Evolutionary conservation across 371 early-diverging fungal genomes (phyloP), one percentile per base, ranked within the genome.

Genomic region (Mortierella sp.): DNA sequence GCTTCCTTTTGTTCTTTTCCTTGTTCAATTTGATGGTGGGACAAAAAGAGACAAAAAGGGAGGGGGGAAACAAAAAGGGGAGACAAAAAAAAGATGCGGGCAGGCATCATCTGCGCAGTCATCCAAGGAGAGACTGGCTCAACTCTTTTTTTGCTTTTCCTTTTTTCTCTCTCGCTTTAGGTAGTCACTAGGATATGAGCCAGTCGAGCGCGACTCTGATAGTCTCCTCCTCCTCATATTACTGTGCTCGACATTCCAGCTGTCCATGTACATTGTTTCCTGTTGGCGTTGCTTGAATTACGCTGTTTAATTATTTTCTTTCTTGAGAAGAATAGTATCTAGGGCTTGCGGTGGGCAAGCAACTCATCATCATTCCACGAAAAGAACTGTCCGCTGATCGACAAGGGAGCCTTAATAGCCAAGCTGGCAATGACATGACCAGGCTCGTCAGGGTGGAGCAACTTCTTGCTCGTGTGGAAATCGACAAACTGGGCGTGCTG

Each of bases 351-450:
- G 26, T 81, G 55, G 1, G 73, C 65, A n/a, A 42, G 68, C 65
- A 89, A 68, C 55, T 75, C 65, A 21, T 80, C 78, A 19, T 77
- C 81, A 70, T 89, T 52, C 80, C 81, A 88, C 11, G 84, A 80
- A 65, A 76, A 83, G 75, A 82, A 89, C 70, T 86, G 52, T 45
- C 90, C 90, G 45, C 76, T 88, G 54, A 88, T 50, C 26, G 77
- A 75, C 52, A 45, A 70, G 55, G 79, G 63, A 24, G 82, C 88
- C 58, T 80, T 76, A 26, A 84, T 74, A 21, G 82, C 84, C 78
- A 89, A 78, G 50, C 74, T 76, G 42, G 89, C 89, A 72, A 89
- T 79, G 11, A 88, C 83, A 60, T 83, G 75, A 38, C 83, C 88
- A 28, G 90, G 89, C 47, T 81, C 70, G 38, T 89, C 86, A 24